A percentile compares a stretch with the other conserved stretches of the same genome.
Evolutionary conservation across 441 rosid species (phyloP).

Genomic region (Biscutella laevigata): DNA sequence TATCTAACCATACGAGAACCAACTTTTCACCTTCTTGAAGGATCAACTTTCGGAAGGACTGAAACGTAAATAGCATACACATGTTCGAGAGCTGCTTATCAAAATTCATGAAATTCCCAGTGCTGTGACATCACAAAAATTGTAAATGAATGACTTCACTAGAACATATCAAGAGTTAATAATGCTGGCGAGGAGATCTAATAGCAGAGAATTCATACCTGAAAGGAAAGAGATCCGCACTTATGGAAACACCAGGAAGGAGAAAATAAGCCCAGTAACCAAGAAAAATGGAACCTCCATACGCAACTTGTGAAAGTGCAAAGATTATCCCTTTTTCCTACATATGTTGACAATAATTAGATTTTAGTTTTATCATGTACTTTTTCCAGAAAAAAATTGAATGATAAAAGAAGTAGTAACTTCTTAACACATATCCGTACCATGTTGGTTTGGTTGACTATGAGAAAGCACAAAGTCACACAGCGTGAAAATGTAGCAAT

Average conservation of each 20-base stretch:
- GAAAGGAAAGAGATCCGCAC: conserved; percentile 62
- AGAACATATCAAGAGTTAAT: conserved; percentile 3
- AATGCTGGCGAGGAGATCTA: conserved; percentile 6
- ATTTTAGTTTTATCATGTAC: background rate
- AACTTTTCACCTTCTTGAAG: conserved; percentile 97
- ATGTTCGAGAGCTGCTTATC: conserved; percentile 73
- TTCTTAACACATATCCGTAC: too few species aligned
- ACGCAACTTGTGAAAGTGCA: conserved; percentile 73
- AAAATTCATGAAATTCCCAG: conserved; percentile 36
- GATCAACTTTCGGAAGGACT: conserved; percentile 74
- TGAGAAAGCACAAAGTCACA: conserved; percentile 55
- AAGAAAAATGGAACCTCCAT: conserved; percentile 62
- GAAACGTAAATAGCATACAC: conserved; percentile 76
- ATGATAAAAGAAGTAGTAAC: background rate
- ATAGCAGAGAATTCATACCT: conserved; percentile 42
- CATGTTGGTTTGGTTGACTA: conserved; percentile 50
- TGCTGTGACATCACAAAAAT: conserved; percentile 35
- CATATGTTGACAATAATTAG: conserved; percentile 1
- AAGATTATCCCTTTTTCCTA: conserved; percentile 66
- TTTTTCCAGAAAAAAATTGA: background rate
- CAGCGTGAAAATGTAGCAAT: conserved; percentile 74
- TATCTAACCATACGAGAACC: conserved; percentile 89
- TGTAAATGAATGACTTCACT: conserved; percentile 5
- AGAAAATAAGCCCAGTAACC: conserved; percentile 92
- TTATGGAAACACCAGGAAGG: conserved; percentile 32